Evolutionary conservation across 768 basidiomycete species (phyloP).

Genomic region (Lepiota brunneoincarnata): DNA sequence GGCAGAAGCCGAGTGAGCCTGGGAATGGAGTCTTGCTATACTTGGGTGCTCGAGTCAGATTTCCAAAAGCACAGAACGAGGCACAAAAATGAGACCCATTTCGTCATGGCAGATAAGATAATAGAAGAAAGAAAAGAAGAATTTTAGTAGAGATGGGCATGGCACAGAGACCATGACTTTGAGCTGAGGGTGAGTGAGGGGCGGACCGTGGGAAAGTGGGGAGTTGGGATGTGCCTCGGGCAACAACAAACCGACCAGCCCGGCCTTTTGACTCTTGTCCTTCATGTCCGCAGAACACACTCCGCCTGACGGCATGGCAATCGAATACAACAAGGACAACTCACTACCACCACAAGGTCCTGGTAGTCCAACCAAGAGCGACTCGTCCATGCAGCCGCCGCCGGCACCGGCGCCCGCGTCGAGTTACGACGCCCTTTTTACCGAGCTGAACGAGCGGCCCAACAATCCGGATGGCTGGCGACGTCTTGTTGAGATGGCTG

Average conservation of each 20-base stretch:
- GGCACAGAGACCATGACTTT: background rate
- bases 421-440: constrained; percentile 55
- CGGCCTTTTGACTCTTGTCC: background rate
- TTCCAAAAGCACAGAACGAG: constrained; percentile 3
- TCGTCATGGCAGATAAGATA: constrained; percentile 9
- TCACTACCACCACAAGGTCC: constrained; percentile 1
- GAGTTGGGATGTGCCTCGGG: background rate
- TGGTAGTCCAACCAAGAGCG: constrained; percentile 23
- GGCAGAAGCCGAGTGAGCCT: background rate
- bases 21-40: background rate
- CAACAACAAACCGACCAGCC: constrained; percentile 6
- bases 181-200: too few species aligned
- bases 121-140: too few species aligned
- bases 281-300: constrained; percentile 7
- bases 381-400: constrained; percentile 17
- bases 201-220: constrained; percentile 11
- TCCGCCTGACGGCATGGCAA: constrained; percentile 2
- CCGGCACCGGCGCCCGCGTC: too few species aligned
- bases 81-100: background rate
- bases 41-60: constrained; percentile 7
- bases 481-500: constrained; percentile 72
- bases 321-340: background rate
- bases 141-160: too few species aligned
- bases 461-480: constrained; percentile 80
- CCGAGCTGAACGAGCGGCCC: constrained; percentile 62